A percentile compares a stretch with the other conserved stretches of the same genome.
Evolutionary conservation across 148 eudicot species (phyloP).

Genomic region (Silene conica): DNA sequence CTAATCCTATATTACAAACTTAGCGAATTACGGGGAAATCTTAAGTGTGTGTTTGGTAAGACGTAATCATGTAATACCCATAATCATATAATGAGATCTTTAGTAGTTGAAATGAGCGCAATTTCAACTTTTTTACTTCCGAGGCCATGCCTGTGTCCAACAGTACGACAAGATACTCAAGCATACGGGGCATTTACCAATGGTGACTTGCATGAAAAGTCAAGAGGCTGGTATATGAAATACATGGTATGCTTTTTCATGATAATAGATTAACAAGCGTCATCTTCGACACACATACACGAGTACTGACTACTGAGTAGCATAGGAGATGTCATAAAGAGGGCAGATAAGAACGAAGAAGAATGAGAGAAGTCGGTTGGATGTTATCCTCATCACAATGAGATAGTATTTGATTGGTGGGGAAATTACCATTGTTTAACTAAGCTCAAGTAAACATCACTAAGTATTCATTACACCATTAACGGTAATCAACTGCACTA

Average conservation of each 20-base stretch:
- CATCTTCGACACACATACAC: background rate
- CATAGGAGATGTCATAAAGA: too few species aligned
- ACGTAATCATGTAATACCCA: background rate
- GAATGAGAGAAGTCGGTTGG: background rate
- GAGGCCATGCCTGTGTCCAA: background rate
- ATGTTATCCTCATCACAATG: background rate
- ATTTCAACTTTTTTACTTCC: background rate
- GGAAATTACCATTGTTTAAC: conserved; percentile 1
- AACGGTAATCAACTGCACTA: background rate
- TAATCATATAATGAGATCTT: background rate
- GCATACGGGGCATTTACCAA: background rate
- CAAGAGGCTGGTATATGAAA: background rate
- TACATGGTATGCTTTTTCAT: background rate
- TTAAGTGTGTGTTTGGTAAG: background rate
- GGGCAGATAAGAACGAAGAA: background rate
- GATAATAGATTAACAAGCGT: background rate
- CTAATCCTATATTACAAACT: background rate
- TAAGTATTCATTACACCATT: background rate
- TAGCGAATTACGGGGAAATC: background rate
- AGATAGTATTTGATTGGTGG: background rate
- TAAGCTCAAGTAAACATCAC: background rate
- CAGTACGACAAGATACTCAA: background rate
- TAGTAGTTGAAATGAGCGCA: background rate
- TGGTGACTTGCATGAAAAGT: background rate
- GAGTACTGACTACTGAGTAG: too few species aligned